Base-by-base conservation (phyloP, 75 land plant genomes). In the Isoetes taiwanensis region DNA sequence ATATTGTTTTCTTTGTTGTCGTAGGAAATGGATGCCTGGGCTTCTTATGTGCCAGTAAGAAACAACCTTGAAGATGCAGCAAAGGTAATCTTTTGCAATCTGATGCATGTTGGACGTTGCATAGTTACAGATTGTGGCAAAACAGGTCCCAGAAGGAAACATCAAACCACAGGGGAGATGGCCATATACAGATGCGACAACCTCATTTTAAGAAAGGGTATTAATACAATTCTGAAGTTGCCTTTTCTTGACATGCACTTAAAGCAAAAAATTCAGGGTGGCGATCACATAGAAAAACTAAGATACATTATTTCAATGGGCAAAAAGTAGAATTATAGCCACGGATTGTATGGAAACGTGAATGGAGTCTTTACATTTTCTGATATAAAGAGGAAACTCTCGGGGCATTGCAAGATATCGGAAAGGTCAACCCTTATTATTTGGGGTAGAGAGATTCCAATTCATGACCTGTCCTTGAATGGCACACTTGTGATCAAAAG, bases 261-360 rank as follows among this genome's bases (percentile, higher is more conserved):
- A n/a, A n/a, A n/a, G n/a, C n/a, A 24, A 29, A n/a, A 26, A 59
- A n/a, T 4, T 32, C 72, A 88, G 97, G 94, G 74, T 56, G 97
- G 97, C 52, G 88, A 69, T 21, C 28, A 72, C 34, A 67, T 91
- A 32, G 81, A 68, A 50, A 89, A 72, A 42, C 97, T 1, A 41
- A 61, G n/a, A 29, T 62, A 6, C 64, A 73, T 5, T 68, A 69
- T 12, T 83, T 76, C 63, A 91, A 91, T 62, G 83, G 81, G 17
- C 97, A 91, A 73, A 84, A 84, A 41, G 85, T 91, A 20, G 89
- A 91, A 69, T 79, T 91, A 25, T 91, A 94, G 97, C 85, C 97
- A 25, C 94, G 89, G 3, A 72, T 91, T 34, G 70, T 77, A 38
- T 91, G 97, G 97, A 76, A 64, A 21, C 97, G 94, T n/a, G 74